Base-by-base conservation (phyloP, 768 basidiomycete genomes). In the Pleurotus citrinopileatus region DNA sequence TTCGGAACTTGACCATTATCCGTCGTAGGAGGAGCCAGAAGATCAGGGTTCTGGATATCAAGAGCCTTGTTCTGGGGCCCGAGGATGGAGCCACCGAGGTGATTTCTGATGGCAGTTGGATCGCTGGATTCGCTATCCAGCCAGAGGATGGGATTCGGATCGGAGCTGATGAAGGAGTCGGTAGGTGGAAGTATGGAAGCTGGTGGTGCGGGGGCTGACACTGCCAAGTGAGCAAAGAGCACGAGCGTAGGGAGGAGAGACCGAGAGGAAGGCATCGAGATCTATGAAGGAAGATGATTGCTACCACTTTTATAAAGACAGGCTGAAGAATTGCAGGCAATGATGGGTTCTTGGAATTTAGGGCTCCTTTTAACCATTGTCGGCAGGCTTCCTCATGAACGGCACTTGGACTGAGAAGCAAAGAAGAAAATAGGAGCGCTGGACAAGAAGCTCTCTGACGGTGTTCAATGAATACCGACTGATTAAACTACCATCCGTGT, bases 101-200 rank as follows among this genome's bases (percentile, higher is more conserved):
- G 55, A 9, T 72, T 76, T 36, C 77, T 67, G 32, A 73, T 64
- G 23, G 77, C 67, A 44, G 72, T 58, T 28, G 67, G 70, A 17
- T 26, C 34, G 48, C 17, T 51, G 20, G 59, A 57, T 34, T 60
- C 57, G 20, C 58, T 59, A 9, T 57, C 59, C 42, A 70, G 63
- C 70, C 69, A 78, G 6, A 78, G 59, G 20, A 69, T 70, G 47
- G 59, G 61, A 61, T 83, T 83, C 17, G 82, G 77, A 54, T 79
- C 67, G 17, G 48, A 5, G 32, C 32, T 51, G 48, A 51, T 51
- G 34, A 51, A 51, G 10, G 48, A 36, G 48, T 36, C 23, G 19
- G 48, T 51, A 26, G 48, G 48, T 10, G 48, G 48, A 10, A 51
- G 29, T 10, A 51, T 51, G 23, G 48, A 20, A 10, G 29, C 48